These are phyloP conservation scores for Yueomyces sp. DNA, from an alignment of 1,139 yeast species.

Conservation along the genomic window DNA sequence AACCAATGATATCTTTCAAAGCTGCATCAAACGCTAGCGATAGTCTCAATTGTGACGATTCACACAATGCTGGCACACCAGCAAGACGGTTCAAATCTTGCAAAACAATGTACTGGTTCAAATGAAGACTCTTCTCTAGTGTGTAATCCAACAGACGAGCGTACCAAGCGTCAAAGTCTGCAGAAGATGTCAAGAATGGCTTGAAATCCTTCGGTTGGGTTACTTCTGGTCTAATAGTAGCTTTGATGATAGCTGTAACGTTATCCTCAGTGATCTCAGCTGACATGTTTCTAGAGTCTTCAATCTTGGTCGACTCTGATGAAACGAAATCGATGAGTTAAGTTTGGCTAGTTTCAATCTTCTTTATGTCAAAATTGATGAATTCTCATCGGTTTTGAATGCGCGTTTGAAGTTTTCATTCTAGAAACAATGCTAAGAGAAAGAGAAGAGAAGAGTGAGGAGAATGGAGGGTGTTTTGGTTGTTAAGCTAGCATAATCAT, in stretches of 20 bases:
- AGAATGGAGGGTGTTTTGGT: too few species aligned
- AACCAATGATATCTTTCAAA: background rate
- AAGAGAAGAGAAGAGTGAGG: too few species aligned
- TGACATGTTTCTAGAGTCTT: too few species aligned
- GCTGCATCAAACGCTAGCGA: background rate
- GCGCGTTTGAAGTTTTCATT: too few species aligned
- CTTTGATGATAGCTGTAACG: background rate
- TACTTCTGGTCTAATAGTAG: background rate
- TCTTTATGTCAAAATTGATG: too few species aligned
- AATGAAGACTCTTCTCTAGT: background rate
- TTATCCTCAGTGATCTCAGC: background rate
- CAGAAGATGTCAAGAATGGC: background rate
- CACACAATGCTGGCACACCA: background rate
- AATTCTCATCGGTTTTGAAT: too few species aligned
- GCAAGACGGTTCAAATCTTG: background rate
- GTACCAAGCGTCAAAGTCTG: background rate
- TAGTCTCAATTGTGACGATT: background rate
- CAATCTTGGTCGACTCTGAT: too few species aligned
- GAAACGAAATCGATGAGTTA: too few species aligned
- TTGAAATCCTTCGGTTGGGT: background rate
- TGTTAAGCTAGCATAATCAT: too few species aligned
- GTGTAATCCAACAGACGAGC: background rate
- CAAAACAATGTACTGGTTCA: background rate
- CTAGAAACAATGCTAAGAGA: too few species aligned
- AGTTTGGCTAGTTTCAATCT: too few species aligned